Evolutionary conservation across 2,329 filamentous ascomycete species (phyloP).

Genomic region (Colletotrichum eleusines): DNA sequence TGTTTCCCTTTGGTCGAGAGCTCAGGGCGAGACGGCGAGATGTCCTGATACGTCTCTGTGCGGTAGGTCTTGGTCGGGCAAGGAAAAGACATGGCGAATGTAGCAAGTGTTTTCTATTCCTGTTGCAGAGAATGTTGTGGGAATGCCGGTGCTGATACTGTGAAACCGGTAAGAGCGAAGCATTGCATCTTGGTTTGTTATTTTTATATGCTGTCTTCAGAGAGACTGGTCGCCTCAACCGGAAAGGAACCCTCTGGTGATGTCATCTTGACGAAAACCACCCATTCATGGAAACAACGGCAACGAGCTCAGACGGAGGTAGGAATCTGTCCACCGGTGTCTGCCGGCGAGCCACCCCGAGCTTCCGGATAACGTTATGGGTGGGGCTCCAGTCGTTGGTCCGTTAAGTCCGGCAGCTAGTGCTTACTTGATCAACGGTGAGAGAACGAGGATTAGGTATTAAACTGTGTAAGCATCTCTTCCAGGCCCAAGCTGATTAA

Average conservation of each 20-base stretch:
- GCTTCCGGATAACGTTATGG: constrained; percentile 13
- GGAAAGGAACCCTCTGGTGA: background rate
- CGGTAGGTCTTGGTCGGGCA: constrained; percentile 42
- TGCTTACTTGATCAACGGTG: background rate
- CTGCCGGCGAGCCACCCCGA: background rate
- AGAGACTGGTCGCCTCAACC: background rate
- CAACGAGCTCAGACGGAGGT: background rate
- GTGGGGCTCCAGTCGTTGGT: background rate
- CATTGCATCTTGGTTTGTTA: background rate
- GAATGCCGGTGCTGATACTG: background rate
- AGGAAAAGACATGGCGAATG: constrained; percentile 36
- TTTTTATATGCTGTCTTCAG: background rate
- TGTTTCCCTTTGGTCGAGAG: constrained; percentile 55
- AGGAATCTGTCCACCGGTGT: too few species aligned
- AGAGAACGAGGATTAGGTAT: background rate
- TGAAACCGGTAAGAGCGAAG: too few species aligned
- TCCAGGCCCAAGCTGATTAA: constrained; percentile 6
- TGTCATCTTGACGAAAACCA: too few species aligned
- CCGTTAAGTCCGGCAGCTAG: background rate
- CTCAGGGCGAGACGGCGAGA: constrained; percentile 45
- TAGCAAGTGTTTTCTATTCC: background rate
- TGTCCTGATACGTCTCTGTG: constrained; percentile 45
- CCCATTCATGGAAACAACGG: background rate
- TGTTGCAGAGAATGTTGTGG: background rate
- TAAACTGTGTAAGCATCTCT: too few species aligned